Evolutionary conservation across 2,329 filamentous ascomycete genomes (phyloP).

Genomic region (Monilinia fructigena): DNA sequence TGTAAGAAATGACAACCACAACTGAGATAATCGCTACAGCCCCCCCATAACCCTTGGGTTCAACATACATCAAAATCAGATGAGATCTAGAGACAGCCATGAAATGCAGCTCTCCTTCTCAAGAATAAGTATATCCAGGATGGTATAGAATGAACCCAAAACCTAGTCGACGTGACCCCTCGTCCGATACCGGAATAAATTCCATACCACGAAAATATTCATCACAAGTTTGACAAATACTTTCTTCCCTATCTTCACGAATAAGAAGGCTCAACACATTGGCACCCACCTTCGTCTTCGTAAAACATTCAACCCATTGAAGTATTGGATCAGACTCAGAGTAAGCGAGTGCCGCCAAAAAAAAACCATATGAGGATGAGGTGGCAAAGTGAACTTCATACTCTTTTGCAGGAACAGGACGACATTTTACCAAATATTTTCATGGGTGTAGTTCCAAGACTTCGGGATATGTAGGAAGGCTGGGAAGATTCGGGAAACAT

Average conservation of each 20-base stretch:
- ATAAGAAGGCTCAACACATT: constrained; percentile 4
- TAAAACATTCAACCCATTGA: neutral
- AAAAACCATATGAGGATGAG: neutral
- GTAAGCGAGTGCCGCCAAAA: constrained; percentile 14
- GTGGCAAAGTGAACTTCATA: neutral
- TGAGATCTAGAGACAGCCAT: neutral
- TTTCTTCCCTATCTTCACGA: constrained; percentile 6
- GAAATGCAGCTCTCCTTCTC: no score
- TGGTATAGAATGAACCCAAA: neutral
- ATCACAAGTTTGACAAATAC: constrained; percentile 16
- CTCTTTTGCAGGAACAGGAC: constrained; percentile 16
- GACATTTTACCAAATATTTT: constrained; percentile 24
- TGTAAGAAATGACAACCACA: no score
- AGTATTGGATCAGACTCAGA: neutral
- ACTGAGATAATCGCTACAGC: neutral
- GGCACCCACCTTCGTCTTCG: constrained; percentile 14
- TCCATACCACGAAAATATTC: constrained; percentile 2
- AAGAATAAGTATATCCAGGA: neutral
- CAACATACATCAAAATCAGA: neutral
- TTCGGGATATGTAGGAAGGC: constrained; percentile 18
- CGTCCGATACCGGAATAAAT: constrained; percentile 12
- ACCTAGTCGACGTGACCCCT: neutral
- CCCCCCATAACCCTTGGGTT: neutral
- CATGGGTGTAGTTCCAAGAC: constrained; percentile 16
- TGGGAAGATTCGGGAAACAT: neutral